These are phyloP conservation scores for Cutaneotrichosporon cavernicola DNA, from an alignment of 1,284 basidiomycete genomes.

Conservation along the genomic window DNA sequence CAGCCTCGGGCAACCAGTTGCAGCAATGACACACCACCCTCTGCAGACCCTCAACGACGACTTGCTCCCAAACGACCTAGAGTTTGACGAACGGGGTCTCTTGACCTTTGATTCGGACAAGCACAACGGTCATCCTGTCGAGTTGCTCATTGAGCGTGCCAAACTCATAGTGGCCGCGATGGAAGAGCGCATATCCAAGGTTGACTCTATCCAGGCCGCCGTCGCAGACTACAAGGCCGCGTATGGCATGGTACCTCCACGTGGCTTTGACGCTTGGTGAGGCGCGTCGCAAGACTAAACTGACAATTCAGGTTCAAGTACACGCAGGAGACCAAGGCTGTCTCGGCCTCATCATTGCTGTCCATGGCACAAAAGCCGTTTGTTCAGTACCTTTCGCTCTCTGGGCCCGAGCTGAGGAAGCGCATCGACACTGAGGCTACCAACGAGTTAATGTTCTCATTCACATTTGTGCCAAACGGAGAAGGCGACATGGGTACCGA, in stretches of 20 bases:
- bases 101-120: constrained; percentile 17
- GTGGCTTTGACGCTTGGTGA: constrained; percentile 45
- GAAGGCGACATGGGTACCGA: constrained; percentile 38
- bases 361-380: constrained; percentile 41
- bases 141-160: constrained; percentile 36
- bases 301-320: constrained; percentile 39
- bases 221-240: constrained; percentile 38
- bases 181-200: constrained; percentile 28
- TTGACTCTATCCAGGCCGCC: constrained; percentile 34
- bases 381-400: constrained; percentile 38
- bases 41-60: constrained; percentile 18
- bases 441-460: constrained; percentile 28
- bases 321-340: constrained; percentile 26
- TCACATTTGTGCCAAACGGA: constrained; percentile 46
- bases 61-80: constrained; percentile 15
- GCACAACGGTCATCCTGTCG: constrained; percentile 39
- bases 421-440: constrained; percentile 24
- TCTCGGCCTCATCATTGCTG: constrained; percentile 33
- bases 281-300: constrained; percentile 10
- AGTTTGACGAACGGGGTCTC: constrained; percentile 25
- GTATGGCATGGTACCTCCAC: constrained; percentile 41
- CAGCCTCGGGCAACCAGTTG: background rate
- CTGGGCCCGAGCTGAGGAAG: constrained; percentile 32
- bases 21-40: constrained; percentile 14
- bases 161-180: constrained; percentile 27